Evolutionary conservation across 768 basidiomycete species (phyloP).

Genomic region (Leccinum sublutescens): DNA sequence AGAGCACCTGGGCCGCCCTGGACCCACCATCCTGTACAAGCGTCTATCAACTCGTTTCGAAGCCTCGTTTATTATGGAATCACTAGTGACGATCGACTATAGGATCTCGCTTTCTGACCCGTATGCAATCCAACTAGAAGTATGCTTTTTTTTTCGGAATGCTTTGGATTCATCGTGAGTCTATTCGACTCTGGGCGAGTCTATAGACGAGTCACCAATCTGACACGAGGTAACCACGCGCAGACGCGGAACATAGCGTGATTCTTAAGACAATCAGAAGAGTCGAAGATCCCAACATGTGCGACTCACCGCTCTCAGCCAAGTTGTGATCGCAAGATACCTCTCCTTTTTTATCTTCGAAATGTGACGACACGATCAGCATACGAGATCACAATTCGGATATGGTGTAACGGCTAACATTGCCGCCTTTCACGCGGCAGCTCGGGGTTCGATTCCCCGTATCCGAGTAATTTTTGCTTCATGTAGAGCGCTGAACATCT

Average conservation of each 20-base stretch:
- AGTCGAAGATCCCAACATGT: not conserved
- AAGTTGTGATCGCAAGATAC: no score
- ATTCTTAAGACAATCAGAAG: no score
- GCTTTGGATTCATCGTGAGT: not conserved
- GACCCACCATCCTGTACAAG: constrained; percentile 27
- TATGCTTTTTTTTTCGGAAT: not conserved
- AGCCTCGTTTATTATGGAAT: not conserved
- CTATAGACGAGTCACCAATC: not conserved
- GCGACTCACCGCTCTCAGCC: not conserved
- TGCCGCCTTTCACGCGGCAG: constrained; percentile 58
- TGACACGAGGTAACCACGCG: no score
- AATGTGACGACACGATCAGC: not conserved
- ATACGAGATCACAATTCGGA: constrained; percentile 26
- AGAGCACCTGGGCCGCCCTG: not conserved
- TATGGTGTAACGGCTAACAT: constrained; percentile 71
- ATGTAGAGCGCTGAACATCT: no score
- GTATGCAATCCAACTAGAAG: not conserved
- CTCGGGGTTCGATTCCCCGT: constrained; percentile 39
- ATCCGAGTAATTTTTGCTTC: constrained; percentile 22
- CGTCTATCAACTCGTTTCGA: constrained; percentile 5
- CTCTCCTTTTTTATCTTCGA: not conserved
- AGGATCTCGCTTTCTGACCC: not conserved
- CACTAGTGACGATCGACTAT: not conserved
- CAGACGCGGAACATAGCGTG: no score
- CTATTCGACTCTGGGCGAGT: not conserved